Evolutionary conservation across 1,284 basidiomycete genomes (phyloP).

Genomic region (Malassezia caprae): DNA sequence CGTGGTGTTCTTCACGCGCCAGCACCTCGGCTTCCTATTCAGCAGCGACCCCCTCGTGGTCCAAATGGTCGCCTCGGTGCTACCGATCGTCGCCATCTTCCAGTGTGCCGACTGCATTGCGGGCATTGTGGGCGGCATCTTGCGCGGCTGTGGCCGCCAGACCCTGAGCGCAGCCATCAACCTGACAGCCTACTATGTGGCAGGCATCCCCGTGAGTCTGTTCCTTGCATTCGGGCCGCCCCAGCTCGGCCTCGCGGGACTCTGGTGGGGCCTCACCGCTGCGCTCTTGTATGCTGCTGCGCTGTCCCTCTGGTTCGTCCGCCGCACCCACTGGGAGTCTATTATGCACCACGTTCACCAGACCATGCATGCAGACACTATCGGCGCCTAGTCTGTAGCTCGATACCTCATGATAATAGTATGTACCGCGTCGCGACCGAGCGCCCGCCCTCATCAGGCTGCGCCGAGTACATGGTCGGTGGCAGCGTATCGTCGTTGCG

Average conservation of each 20-base stretch:
- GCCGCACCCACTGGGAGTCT: slow-evolving; percentile 10
- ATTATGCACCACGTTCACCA: slow-evolving; percentile 10
- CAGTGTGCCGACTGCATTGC: slow-evolving; percentile 60
- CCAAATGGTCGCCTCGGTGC: slow-evolving; percentile 59
- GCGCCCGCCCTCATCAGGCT: not conserved
- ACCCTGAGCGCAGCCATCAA: slow-evolving; percentile 52
- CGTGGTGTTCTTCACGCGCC: slow-evolving; percentile 63
- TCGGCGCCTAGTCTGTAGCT: slow-evolving; percentile 1
- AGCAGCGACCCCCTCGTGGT: slow-evolving; percentile 70
- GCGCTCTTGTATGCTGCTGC: slow-evolving; percentile 50
- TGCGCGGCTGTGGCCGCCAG: slow-evolving; percentile 65
- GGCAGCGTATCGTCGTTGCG: slow-evolving; percentile 7
- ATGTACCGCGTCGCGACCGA: slow-evolving; percentile 10
- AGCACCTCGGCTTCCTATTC: slow-evolving; percentile 70
- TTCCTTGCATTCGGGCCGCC: slow-evolving; percentile 50
- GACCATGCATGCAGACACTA: not conserved
- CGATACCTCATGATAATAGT: not conserved
- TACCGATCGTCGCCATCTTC: slow-evolving; percentile 62
- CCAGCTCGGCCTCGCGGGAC: slow-evolving; percentile 46
- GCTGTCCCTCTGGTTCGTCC: slow-evolving; percentile 9
- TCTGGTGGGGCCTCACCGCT: slow-evolving; percentile 52
- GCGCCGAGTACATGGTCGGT: not conserved
- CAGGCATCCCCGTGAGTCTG: slow-evolving; percentile 51
- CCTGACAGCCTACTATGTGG: slow-evolving; percentile 52
- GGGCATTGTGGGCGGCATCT: slow-evolving; percentile 63